Conservation (phyloP, 2,329 filamentous ascomycete species). For the Podosphaera xanthii region DNA sequence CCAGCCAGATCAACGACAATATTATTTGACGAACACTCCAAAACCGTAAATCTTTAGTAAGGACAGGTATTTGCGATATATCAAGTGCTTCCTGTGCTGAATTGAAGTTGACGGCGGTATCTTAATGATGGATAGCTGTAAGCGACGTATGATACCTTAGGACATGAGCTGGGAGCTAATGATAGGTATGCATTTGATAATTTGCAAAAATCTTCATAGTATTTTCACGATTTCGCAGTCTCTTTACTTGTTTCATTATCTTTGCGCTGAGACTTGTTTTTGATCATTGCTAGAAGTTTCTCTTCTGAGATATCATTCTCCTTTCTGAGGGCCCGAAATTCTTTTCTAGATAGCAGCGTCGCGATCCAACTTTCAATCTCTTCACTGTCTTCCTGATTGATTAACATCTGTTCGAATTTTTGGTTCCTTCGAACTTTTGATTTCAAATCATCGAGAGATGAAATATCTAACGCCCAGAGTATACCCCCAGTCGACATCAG, state of each 20-base stretch:
- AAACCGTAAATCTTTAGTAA: no score
- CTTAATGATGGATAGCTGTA: no score
- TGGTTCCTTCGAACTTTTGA: slow-evolving; percentile 19
- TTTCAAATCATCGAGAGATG: slow-evolving; percentile 40
- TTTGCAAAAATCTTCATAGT: background rate
- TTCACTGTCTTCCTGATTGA: slow-evolving; percentile 30
- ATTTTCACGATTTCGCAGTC: background rate
- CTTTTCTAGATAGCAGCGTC: slow-evolving; percentile 34
- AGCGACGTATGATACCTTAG: no score
- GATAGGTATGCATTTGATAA: no score
- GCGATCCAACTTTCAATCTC: slow-evolving; percentile 40
- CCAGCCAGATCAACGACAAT: no score
- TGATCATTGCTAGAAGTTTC: slow-evolving; percentile 2
- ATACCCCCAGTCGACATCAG: slow-evolving; percentile 54
- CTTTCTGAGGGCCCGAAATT: slow-evolving; percentile 17
- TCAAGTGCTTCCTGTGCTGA: no score
- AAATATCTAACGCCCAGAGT: slow-evolving; percentile 58
- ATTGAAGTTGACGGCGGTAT: no score
- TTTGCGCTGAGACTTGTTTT: slow-evolving; percentile 2
- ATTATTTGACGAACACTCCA: no score
- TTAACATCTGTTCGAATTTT: slow-evolving; percentile 4
- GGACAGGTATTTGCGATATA: no score
- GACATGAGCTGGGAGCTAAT: no score
- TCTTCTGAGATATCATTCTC: slow-evolving; percentile 4
- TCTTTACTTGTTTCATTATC: background rate